Conservation (phyloP, 345 rosid genomes). For the Gossypium stocksii region DNA sequence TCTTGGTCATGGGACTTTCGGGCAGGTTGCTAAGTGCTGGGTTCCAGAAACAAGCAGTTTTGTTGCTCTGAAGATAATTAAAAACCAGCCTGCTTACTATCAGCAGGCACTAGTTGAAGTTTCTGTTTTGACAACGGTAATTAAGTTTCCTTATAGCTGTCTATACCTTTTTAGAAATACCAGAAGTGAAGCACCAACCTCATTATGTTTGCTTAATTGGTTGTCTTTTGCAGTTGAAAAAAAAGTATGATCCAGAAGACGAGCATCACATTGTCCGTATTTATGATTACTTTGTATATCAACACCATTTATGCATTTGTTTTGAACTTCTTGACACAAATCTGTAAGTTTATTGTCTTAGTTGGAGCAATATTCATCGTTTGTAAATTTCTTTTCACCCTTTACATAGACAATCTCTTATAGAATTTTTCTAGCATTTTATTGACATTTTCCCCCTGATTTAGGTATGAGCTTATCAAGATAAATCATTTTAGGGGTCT, state of each 20-base stretch:
- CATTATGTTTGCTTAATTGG: slow-evolving; percentile 14
- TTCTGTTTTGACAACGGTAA: slow-evolving; percentile 91
- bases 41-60: slow-evolving; percentile 60
- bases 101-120: slow-evolving; percentile 99
- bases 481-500: slow-evolving; percentile 89
- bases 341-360: slow-evolving; percentile 35
- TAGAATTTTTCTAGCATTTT: slow-evolving; percentile 14
- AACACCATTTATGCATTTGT: slow-evolving; percentile 88
- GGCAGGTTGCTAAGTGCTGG: slow-evolving; percentile 99
- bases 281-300: slow-evolving; percentile 84
- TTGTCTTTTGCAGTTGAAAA: slow-evolving; percentile 65
- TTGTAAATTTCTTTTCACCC: neutral
- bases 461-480: slow-evolving; percentile 97
- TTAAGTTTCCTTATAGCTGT: slow-evolving; percentile 14
- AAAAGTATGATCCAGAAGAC: slow-evolving; percentile 96
- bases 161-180: slow-evolving; percentile 7
- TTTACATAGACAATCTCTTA: neutral
- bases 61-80: slow-evolving; percentile 93
- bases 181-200: neutral
- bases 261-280: slow-evolving; percentile 98
- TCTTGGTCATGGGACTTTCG: slow-evolving; percentile 98
- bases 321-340: slow-evolving; percentile 95
- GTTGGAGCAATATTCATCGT: neutral
- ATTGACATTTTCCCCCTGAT: slow-evolving; percentile 29
- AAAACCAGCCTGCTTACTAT: slow-evolving; percentile 95